Evolutionary conservation across 108 stramenopile species (phyloP).

Genomic region (Conticribra guillardii): DNA sequence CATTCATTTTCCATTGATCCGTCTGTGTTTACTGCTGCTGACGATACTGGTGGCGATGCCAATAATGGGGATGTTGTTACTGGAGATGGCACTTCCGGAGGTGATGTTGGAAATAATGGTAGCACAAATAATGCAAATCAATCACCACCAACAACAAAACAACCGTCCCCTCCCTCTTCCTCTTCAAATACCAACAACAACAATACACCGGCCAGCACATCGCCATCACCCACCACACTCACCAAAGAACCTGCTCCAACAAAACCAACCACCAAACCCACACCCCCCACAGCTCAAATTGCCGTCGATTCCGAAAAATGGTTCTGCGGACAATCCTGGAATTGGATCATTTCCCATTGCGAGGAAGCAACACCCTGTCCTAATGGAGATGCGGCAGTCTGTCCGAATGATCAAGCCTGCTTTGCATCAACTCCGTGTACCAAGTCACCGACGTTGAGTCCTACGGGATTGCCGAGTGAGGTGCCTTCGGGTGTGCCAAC

Average conservation of each 20-base stretch:
- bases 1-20: constrained; percentile 25
- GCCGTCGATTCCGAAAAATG: constrained; percentile 17
- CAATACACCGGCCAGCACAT: too few species aligned
- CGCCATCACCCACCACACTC: neutral
- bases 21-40: neutral
- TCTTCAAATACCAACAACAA: too few species aligned
- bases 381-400: constrained; percentile 18
- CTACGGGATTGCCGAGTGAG: neutral
- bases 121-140: constrained; percentile 7
- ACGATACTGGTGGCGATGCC: neutral
- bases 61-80: neutral
- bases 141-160: constrained; percentile 4
- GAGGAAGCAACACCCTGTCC: constrained; percentile 25
- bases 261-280: constrained; percentile 8
- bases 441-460: constrained; percentile 14
- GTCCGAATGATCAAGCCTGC: constrained; percentile 23
- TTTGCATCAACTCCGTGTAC: constrained; percentile 40
- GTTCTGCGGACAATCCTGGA: constrained; percentile 34
- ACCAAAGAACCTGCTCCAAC: neutral
- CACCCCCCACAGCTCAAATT: constrained; percentile 8
- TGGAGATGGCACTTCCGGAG: neutral
- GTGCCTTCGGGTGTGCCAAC: constrained; percentile 17
- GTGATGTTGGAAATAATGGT: neutral
- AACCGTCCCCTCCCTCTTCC: too few species aligned
- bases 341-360: constrained; percentile 30